A percentile compares a stretch with the other conserved stretches of the same genome.
These are phyloP conservation scores for Neonothopanus nambi DNA, from an alignment of 1,284 basidiomycete genomes.

Conservation along the genomic window DNA sequence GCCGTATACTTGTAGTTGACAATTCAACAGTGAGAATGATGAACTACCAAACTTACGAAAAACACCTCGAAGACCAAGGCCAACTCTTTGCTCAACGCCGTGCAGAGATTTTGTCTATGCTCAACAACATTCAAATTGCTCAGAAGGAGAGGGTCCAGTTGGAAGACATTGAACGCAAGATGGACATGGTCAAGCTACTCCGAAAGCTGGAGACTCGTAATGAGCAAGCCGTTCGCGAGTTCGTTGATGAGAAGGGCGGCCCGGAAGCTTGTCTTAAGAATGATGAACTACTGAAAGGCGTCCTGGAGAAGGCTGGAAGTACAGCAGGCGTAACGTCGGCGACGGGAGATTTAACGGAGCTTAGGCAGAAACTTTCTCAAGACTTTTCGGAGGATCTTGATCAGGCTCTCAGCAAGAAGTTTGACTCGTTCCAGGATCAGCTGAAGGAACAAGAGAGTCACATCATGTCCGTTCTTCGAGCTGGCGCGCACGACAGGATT, in stretches of 20 bases:
- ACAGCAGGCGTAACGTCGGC: conserved; percentile 21
- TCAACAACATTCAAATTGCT: too few species aligned
- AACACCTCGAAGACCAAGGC: conserved; percentile 29
- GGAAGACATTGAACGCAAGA: too few species aligned
- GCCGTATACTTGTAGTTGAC: too few species aligned
- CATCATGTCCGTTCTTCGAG: conserved; percentile 26
- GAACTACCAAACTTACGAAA: conserved; percentile 25
- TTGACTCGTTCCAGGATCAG: conserved; percentile 35
- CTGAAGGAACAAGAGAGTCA: conserved; percentile 32
- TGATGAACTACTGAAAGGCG: conserved; percentile 29
- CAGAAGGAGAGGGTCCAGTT: too few species aligned
- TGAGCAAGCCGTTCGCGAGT: conserved; percentile 29
- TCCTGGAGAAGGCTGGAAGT: conserved; percentile 32
- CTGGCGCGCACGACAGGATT: conserved; percentile 9
- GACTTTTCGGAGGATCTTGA: conserved; percentile 41
- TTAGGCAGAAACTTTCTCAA: conserved; percentile 24
- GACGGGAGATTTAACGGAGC: conserved; percentile 22
- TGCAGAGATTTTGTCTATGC: too few species aligned
- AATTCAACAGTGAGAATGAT: too few species aligned
- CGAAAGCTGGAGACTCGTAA: conserved; percentile 11
- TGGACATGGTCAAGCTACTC: too few species aligned
- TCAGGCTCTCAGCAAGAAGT: conserved; percentile 34
- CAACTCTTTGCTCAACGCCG: conserved; percentile 29
- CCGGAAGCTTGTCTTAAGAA: conserved; percentile 29
- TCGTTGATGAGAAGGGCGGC: conserved; percentile 30